These are phyloP conservation scores for Diutina neorugosa DNA, from an alignment of 1,139 yeast species.

Conservation along the genomic window DNA sequence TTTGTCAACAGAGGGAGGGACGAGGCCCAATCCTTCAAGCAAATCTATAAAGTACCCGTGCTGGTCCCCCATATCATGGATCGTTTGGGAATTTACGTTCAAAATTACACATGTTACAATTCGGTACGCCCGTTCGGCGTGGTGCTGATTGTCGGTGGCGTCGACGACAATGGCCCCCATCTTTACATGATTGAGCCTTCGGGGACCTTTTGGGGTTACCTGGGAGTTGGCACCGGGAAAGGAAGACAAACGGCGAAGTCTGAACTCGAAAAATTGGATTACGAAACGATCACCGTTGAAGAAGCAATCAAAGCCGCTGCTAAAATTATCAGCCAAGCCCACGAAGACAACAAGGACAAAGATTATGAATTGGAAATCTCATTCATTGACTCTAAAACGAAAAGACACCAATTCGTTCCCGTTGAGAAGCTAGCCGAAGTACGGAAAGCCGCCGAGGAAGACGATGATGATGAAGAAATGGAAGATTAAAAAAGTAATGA, in stretches of 20 bases:
- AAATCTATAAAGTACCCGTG: slow-evolving; percentile 64
- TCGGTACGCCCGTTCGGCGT: slow-evolving; percentile 97
- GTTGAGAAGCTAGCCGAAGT: slow-evolving; percentile 73
- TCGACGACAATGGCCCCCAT: slow-evolving; percentile 81
- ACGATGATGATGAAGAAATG: slow-evolving; percentile 64
- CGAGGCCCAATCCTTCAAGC: slow-evolving; percentile 74
- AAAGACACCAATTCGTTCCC: slow-evolving; percentile 65
- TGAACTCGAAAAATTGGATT: slow-evolving; percentile 83
- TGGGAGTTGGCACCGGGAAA: slow-evolving; percentile 95
- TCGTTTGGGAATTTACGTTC: slow-evolving; percentile 84
- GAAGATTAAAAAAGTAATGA: slow-evolving; percentile 21
- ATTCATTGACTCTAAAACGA: slow-evolving; percentile 62
- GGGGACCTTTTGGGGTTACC: slow-evolving; percentile 95
- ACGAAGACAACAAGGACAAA: slow-evolving; percentile 95
- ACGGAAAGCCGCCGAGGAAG: slow-evolving; percentile 60
- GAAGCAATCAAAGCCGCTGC: slow-evolving; percentile 94
- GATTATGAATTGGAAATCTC: slow-evolving; percentile 91
- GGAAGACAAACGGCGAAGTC: slow-evolving; percentile 96
- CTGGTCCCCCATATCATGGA: slow-evolving; percentile 77
- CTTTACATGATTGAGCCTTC: slow-evolving; percentile 96
- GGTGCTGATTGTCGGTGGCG: slow-evolving; percentile 85
- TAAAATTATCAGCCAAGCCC: slow-evolving; percentile 82
- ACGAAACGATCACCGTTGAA: slow-evolving; percentile 51
- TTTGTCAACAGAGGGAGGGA: slow-evolving; percentile 87
- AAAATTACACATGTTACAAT: slow-evolving; percentile 89